Evolutionary conservation across 202 grass and related monocot genomes (phyloP).

Genomic region (Bolboschoenoplectus hybrid): DNA sequence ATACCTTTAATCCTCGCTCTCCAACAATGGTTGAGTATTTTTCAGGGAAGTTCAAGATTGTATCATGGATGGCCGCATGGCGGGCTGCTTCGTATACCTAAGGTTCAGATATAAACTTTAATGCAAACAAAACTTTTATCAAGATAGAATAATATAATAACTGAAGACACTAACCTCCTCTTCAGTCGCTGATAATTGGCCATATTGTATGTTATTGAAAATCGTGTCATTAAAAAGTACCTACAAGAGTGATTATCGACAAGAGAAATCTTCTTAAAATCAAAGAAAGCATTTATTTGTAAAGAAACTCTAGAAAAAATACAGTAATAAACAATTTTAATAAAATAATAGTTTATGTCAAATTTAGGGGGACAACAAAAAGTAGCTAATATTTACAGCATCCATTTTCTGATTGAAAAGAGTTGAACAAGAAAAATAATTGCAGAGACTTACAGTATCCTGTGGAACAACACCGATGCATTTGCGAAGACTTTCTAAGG

Average conservation of each 20-base stretch:
- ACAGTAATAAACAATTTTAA: not conserved
- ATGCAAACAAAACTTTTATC: conserved; percentile 12
- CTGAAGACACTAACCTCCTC: conserved; percentile 74
- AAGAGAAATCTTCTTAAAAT: conserved; percentile 33
- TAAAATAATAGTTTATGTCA: not conserved
- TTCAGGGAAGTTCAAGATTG: conserved; percentile 91
- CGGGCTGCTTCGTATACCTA: conserved; percentile 89
- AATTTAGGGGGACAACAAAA: not conserved
- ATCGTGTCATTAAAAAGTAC: conserved; percentile 99
- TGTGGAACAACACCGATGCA: conserved; percentile 98
- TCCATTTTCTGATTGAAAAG: not conserved
- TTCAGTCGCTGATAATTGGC: conserved; percentile 78
- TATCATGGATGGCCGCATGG: conserved; percentile 84
- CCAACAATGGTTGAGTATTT: conserved; percentile 92
- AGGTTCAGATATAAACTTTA: conserved; percentile 41
- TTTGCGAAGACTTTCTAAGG: conserved; percentile 85
- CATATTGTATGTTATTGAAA: conserved; percentile 99
- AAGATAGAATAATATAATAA: conserved; percentile 14
- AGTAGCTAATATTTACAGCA: not conserved
- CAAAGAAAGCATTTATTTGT: conserved; percentile 62
- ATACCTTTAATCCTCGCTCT: conserved; percentile 95
- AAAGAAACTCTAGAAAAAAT: conserved; percentile 52
- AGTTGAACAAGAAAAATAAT: conserved; percentile 35
- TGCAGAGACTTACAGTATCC: conserved; percentile 66
- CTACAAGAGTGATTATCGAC: conserved; percentile 46